Percentiles rank a stretch among this genome's conserved stretches.
Evolutionary conservation across 225 moss, liverwort and hornwort genomes (phyloP).

Genomic region (Climacium dendroides): DNA sequence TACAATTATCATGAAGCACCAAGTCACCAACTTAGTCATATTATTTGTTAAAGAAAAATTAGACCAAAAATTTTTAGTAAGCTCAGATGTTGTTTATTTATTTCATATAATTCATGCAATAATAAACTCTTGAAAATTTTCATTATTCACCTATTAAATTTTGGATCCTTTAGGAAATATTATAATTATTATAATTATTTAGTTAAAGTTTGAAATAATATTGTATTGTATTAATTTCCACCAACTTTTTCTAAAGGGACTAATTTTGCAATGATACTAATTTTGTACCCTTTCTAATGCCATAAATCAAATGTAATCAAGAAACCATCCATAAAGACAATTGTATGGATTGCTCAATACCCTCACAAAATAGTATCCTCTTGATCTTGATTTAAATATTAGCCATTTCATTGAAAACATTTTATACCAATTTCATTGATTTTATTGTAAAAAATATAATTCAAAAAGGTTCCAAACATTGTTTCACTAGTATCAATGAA

Average conservation of each 20-base stretch:
- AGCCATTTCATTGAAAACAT: too few relatives aligned
- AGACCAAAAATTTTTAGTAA: too few relatives aligned
- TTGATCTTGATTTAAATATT: too few relatives aligned
- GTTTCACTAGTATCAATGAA: neutral
- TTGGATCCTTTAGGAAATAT: too few relatives aligned
- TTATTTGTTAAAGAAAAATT: too few relatives aligned
- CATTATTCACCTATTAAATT: neutral
- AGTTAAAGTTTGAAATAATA: neutral
- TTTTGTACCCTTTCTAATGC: too few relatives aligned
- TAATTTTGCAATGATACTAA: neutral
- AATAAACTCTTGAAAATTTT: neutral
- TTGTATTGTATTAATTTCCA: neutral
- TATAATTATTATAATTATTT: neutral
- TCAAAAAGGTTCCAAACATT: neutral
- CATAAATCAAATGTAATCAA: too few relatives aligned
- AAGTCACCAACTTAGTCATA: neutral
- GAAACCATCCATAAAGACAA: too few relatives aligned
- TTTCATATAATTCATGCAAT: neutral
- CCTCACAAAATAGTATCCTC: neutral
- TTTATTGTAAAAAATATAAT: too few relatives aligned
- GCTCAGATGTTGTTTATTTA: neutral
- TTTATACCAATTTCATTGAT: too few relatives aligned
- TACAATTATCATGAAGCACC: neutral
- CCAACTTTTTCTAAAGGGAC: neutral
- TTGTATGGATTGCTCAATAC: too few relatives aligned